These are phyloP conservation scores for Leucoagaricus sp. DNA, from an alignment of 1,284 basidiomycete genomes.

Conservation along the genomic window DNA sequence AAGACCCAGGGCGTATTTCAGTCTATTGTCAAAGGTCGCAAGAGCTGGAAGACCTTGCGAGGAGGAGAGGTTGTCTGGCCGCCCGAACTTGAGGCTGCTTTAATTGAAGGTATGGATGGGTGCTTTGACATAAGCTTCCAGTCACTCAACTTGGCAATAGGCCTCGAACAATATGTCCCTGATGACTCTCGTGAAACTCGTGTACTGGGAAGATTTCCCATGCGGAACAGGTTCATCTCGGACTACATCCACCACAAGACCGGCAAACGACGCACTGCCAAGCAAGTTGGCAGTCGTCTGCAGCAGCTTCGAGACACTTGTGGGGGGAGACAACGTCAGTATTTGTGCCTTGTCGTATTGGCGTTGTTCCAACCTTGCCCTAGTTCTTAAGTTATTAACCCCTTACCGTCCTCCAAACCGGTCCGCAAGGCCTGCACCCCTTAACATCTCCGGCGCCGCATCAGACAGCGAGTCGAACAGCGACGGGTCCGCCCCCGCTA, in stretches of 20 bases:
- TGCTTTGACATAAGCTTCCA: slow-evolving; percentile 10
- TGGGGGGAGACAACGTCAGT: slow-evolving; percentile 64
- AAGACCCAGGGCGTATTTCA: slow-evolving; percentile 55
- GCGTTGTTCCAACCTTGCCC: slow-evolving; percentile 12
- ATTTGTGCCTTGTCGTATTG: slow-evolving; percentile 4
- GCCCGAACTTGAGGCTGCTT: slow-evolving; percentile 70
- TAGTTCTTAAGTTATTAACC: slow-evolving; percentile 46
- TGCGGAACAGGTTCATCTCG: slow-evolving; percentile 73
- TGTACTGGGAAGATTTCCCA: slow-evolving; percentile 69
- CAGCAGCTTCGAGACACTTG: slow-evolving; percentile 71
- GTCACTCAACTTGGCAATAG: slow-evolving; percentile 30
- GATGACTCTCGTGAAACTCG: slow-evolving; percentile 69
- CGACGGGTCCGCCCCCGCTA: slow-evolving; percentile 41
- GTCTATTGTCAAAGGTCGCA: slow-evolving; percentile 65
- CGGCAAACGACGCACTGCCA: slow-evolving; percentile 63
- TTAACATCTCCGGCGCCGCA: slow-evolving; percentile 25
- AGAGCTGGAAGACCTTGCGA: slow-evolving; percentile 73
- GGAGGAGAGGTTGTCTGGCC: slow-evolving; percentile 77
- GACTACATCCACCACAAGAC: slow-evolving; percentile 66
- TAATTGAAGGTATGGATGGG: slow-evolving; percentile 60
- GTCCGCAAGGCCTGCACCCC: slow-evolving; percentile 19
- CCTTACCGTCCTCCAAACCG: slow-evolving; percentile 36
- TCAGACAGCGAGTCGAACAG: slow-evolving; percentile 39
- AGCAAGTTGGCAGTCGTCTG: slow-evolving; percentile 73
- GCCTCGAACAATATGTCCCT: slow-evolving; percentile 67